These are phyloP conservation scores for Marasmius tenuissimus DNA, from an alignment of 1,284 basidiomycete species.

Conservation along the genomic window DNA sequence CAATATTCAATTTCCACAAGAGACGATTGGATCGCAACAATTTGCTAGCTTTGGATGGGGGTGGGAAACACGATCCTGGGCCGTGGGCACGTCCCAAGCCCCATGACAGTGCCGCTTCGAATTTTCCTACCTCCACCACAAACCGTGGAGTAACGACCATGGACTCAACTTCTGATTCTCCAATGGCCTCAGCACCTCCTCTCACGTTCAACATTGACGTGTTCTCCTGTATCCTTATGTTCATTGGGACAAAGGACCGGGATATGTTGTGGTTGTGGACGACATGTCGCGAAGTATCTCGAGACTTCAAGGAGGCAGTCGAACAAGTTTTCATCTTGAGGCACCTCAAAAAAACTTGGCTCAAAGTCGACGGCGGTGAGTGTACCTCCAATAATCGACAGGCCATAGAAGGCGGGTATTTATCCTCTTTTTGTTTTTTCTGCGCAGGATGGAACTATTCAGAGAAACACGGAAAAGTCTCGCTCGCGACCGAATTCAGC, in stretches of 20 bases:
- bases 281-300: slow-evolving; percentile 7
- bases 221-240: neutral
- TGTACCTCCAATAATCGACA: neutral
- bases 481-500: neutral
- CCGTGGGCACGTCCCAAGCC: no score
- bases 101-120: no score
- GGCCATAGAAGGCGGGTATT: no score
- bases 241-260: neutral
- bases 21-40: no score
- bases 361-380: slow-evolving; percentile 1
- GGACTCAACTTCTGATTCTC: neutral
- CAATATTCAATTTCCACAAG: no score
- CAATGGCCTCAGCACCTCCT: neutral
- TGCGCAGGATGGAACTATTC: neutral
- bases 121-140: no score
- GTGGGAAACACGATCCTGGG: no score
- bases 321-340: slow-evolving; percentile 2
- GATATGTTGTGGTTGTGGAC: slow-evolving; percentile 5
- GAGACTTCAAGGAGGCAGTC: slow-evolving; percentile 2
- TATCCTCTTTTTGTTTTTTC: no score
- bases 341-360: slow-evolving; percentile 1
- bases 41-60: no score
- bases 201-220: neutral
- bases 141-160: neutral
- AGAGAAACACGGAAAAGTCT: neutral